Conservation (phyloP, 2,329 filamentous ascomycete genomes). For the Xylogone sp. region DNA sequence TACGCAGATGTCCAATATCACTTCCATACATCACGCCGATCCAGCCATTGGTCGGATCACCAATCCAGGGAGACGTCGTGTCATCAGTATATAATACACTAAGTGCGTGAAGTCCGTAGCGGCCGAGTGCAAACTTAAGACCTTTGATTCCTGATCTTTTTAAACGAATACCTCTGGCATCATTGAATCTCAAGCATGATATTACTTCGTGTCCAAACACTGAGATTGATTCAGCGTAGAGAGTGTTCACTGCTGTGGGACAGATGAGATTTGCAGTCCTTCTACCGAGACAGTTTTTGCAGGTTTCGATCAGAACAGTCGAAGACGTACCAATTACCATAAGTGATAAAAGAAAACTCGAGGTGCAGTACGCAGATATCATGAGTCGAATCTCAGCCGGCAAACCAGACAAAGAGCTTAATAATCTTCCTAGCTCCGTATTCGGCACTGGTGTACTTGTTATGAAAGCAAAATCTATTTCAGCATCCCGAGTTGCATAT, state of each 20-base stretch:
- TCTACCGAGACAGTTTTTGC: no score
- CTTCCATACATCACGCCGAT: conserved; percentile 1
- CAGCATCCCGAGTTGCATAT: not conserved
- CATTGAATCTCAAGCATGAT: conserved; percentile 1
- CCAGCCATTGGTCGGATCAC: conserved; percentile 1
- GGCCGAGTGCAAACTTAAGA: conserved; percentile 2
- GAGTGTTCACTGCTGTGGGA: not conserved
- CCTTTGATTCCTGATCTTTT: not conserved
- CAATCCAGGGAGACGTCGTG: conserved; percentile 2
- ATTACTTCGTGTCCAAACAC: conserved; percentile 4
- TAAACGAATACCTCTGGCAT: not conserved
- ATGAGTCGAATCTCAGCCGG: not conserved
- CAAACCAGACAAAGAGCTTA: conserved; percentile 1
- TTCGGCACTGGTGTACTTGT: no score
- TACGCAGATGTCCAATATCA: conserved; percentile 1
- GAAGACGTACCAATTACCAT: not conserved
- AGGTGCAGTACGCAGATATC: conserved; percentile 1
- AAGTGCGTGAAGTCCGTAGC: conserved; percentile 2
- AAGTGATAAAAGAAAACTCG: conserved; percentile 1
- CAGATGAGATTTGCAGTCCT: not conserved
- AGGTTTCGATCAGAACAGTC: not conserved
- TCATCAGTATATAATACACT: not conserved
- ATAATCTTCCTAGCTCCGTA: not conserved
- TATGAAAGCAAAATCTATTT: not conserved
- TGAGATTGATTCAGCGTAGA: not conserved